Evolutionary conservation across 129 eudicot genomes (phyloP), one percentile per base, ranked within the genome.

Genomic region (Saposhnikovia divaricata): DNA sequence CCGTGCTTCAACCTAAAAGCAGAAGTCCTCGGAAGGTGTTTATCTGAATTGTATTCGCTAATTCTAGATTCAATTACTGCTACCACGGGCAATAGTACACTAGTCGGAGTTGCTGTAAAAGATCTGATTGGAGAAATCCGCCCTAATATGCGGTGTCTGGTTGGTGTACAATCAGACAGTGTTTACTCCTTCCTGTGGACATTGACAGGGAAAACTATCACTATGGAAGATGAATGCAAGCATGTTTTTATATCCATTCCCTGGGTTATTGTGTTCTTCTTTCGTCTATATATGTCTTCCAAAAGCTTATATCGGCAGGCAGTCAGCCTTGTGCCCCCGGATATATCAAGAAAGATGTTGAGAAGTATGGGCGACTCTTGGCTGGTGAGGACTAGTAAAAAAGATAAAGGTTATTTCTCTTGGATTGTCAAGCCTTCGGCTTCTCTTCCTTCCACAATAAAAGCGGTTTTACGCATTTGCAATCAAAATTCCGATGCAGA

Each of bases 31-130:
- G 98, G 93, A 66, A 84, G 85, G 53, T 86, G 87, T 73, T 75
- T 96, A 69, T 88, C 87, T 39, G 97, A 96, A 82, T 82, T 88
- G 66, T 92, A 96, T 83, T 45, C 88, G 57, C 74, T 89, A 77
- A 79, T 92, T 88, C 79, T 92, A 74, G 97, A 92, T 74, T 92
- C 99, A 25, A 44, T 90, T n/a, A 70, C 89, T 50, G 88, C 92
- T 69, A 89, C 91, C 78, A 53, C 88, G n/a, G 99, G 99, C 77
- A 92, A 96, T 77, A 92, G 97, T 81, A 80, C 81, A 80, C 84
- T 82, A 61, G 79, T 92, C 75, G 97, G 94, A 72, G 87, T 75
- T 79, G 87, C 97, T 72, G 43, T 95, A 77, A 86, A 82, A 81
- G 89, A 77, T 68, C 74, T 95, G 79, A 78, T 90, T 68, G 81